These are phyloP conservation scores for Elasticomyces elasticus DNA, from an alignment of 495 filamentous ascomycete species.

Conservation along the genomic window DNA sequence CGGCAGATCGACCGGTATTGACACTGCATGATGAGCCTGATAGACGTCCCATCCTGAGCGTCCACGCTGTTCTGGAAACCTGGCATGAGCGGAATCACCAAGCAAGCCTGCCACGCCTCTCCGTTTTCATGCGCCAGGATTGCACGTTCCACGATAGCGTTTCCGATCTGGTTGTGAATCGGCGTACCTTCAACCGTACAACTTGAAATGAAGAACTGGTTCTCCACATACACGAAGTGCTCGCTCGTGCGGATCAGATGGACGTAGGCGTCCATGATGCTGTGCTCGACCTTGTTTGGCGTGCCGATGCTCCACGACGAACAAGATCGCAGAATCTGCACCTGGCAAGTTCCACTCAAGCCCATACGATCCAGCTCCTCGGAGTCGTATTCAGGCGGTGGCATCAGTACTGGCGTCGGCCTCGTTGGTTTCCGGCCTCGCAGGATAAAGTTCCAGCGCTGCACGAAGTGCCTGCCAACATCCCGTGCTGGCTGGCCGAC, in stretches of 20 bases:
- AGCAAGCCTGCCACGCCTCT: slow-evolving; percentile 88
- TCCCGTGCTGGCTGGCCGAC: slow-evolving; percentile 93
- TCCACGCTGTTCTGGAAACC: slow-evolving; percentile 98
- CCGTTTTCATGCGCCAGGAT: slow-evolving; percentile 71
- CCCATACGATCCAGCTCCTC: slow-evolving; percentile 81
- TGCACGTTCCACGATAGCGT: slow-evolving; percentile 88
- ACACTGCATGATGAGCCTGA: slow-evolving; percentile 94
- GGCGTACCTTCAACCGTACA: slow-evolving; percentile 77
- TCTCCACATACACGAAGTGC: slow-evolving; percentile 98
- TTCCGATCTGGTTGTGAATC: slow-evolving; percentile 88
- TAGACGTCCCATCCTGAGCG: slow-evolving; percentile 81
- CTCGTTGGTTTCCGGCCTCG: slow-evolving; percentile 88
- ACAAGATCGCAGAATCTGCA: slow-evolving; percentile 88
- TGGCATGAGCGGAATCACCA: slow-evolving; percentile 91
- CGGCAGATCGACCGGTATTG: slow-evolving; percentile 96
- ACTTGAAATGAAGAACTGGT: slow-evolving; percentile 96
- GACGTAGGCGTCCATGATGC: slow-evolving; percentile 92
- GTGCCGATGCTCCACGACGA: slow-evolving; percentile 87
- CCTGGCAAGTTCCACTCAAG: slow-evolving; percentile 85
- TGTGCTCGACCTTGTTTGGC: slow-evolving; percentile 70
- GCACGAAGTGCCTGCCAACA: slow-evolving; percentile 93
- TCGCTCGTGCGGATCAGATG: slow-evolving; percentile 91
- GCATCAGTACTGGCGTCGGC: slow-evolving; percentile 85
- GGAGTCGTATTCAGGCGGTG: slow-evolving; percentile 79
- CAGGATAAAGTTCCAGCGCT: slow-evolving; percentile 96